These are phyloP conservation scores for Oldenlandia corymbosa DNA, from an alignment of 257 asterid genomes.

Conservation along the genomic window DNA sequence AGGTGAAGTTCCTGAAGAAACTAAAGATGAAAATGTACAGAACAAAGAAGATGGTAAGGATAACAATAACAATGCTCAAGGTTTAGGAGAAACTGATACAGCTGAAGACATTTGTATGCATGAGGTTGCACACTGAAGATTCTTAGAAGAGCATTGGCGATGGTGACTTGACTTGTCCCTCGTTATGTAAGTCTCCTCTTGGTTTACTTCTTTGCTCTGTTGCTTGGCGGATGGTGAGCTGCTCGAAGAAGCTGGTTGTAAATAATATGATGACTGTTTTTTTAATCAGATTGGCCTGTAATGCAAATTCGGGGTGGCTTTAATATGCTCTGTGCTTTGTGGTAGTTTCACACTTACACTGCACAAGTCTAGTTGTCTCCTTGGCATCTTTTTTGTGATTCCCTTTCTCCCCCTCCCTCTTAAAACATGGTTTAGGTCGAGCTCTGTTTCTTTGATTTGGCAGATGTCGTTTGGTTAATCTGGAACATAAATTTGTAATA, in stretches of 20 bases:
- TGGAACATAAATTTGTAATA: neutral
- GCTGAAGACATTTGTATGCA: slow-evolving; percentile 15
- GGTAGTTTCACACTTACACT: neutral
- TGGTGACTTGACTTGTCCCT: slow-evolving; percentile 31
- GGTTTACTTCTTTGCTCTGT: slow-evolving; percentile 7
- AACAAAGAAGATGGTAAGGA: neutral
- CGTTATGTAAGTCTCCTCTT: slow-evolving; percentile 24
- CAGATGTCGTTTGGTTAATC: neutral
- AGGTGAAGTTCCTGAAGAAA: slow-evolving; percentile 13
- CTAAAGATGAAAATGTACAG: slow-evolving; percentile 1
- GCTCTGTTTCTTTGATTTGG: neutral
- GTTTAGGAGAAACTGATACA: neutral
- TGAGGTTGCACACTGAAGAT: slow-evolving; percentile 14
- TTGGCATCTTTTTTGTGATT: neutral
- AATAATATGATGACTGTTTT: slow-evolving; percentile 3
- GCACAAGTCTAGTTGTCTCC: neutral
- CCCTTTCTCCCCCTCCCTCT: neutral
- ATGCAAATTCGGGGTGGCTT: neutral
- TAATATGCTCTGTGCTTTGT: slow-evolving; percentile 1
- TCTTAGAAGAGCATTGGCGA: slow-evolving; percentile 30
- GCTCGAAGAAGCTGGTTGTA: slow-evolving; percentile 10
- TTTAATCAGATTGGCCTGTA: slow-evolving; percentile 10
- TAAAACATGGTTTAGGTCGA: neutral
- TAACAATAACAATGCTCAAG: slow-evolving; percentile 9
- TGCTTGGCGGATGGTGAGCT: neutral